Evolutionary conservation across 306 rosid species (phyloP).

Genomic region (Urtica urens): DNA sequence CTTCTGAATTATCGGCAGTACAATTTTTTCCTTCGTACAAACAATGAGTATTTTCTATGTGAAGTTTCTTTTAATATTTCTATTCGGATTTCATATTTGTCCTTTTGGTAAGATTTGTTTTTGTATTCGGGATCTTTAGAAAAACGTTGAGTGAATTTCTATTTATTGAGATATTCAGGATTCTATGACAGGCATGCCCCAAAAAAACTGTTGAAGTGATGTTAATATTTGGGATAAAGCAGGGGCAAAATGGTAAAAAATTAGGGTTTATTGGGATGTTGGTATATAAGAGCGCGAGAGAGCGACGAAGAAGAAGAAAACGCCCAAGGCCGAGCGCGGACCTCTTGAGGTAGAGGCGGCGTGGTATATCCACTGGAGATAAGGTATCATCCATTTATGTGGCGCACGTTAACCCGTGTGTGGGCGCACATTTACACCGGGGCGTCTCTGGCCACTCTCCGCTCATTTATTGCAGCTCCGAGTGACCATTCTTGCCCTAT

Average conservation of each 20-base stretch:
- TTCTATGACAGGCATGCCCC: too few relatives aligned
- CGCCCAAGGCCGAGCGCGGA: conserved; percentile 44
- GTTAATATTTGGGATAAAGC: not conserved
- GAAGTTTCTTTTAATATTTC: too few relatives aligned
- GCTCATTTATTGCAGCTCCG: conserved; percentile 18
- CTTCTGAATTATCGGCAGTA: too few relatives aligned
- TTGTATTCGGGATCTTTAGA: too few relatives aligned
- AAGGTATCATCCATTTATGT: conserved; percentile 25
- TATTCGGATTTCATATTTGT: too few relatives aligned
- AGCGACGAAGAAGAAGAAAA: not conserved
- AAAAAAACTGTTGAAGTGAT: not conserved
- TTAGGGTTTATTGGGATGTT: conserved; percentile 11
- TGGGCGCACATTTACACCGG: conserved; percentile 28
- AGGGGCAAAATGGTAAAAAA: conserved; percentile 1
- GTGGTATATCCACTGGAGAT: conserved; percentile 48
- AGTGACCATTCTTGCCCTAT: conserved; percentile 27
- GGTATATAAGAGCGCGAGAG: not conserved
- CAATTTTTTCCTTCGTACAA: too few relatives aligned
- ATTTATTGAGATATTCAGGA: too few relatives aligned
- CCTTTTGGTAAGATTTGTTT: too few relatives aligned
- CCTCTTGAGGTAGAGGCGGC: conserved; percentile 36
- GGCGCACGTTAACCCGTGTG: conserved; percentile 32
- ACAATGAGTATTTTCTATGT: too few relatives aligned
- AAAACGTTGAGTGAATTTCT: too few relatives aligned
- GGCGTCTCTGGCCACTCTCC: conserved; percentile 27